phyloP scores from a whole-genome alignment of 2,329 filamentous ascomycete genomes.

The Furcasterigmium sp. region DNA sequence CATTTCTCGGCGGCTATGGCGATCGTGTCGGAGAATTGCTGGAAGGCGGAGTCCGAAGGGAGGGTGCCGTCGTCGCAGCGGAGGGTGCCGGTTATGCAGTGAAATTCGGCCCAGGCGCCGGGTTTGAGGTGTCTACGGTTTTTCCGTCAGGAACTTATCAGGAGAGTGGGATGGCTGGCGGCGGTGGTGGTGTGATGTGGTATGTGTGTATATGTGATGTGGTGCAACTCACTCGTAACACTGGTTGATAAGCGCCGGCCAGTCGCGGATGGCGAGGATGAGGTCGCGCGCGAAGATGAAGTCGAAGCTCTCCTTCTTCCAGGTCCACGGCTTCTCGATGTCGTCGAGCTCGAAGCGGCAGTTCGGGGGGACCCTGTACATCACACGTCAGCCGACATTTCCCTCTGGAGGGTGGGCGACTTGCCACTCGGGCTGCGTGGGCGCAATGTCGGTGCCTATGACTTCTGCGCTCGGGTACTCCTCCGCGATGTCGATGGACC shows the following conservation, averaged over 20 bases:
- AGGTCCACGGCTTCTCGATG: conserved; percentile 27
- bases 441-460: conserved; percentile 31
- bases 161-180: too few relatives aligned
- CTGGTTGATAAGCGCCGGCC: conserved; percentile 3
- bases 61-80: conserved; percentile 40
- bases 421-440: conserved; percentile 32
- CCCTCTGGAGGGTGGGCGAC: too few relatives aligned
- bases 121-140: conserved; percentile 34
- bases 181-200: too few relatives aligned
- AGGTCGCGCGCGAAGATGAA: conserved; percentile 27
- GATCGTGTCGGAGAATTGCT: conserved; percentile 23
- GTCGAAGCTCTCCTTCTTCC: conserved; percentile 29
- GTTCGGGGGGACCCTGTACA: conserved; percentile 31
- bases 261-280: conserved; percentile 15
- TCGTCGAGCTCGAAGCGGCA: conserved; percentile 31
- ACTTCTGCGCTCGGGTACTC: conserved; percentile 13
- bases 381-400: too few relatives aligned
- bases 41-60: conserved; percentile 26
- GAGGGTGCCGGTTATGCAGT: conserved; percentile 36
- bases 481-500: conserved; percentile 34
- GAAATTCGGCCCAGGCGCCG: conserved; percentile 48
- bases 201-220: too few relatives aligned
- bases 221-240: neutral
- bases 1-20: conserved; percentile 25
- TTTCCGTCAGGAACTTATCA: neutral